These are phyloP conservation scores for Pseudogymnoascus sp. DNA, from an alignment of 2,329 filamentous ascomycete species.

Conservation along the genomic window DNA sequence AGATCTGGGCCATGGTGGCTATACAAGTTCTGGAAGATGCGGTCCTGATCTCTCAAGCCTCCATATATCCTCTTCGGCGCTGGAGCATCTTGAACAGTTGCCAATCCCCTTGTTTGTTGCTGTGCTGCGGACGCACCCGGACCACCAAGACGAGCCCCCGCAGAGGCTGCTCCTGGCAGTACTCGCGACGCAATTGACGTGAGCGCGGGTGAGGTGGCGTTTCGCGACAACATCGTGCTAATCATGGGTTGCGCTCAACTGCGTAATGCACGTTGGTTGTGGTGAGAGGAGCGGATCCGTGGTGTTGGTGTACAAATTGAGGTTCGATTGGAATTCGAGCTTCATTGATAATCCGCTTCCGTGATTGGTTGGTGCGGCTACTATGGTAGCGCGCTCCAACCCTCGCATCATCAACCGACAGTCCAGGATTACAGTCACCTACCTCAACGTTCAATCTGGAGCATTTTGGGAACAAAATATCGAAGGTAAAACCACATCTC, in stretches of 20 bases:
- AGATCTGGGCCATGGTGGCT: conserved; percentile 84
- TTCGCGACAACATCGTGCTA: conserved; percentile 31
- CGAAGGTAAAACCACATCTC: conserved; percentile 2
- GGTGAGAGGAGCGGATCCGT: neutral
- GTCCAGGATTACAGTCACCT: neutral
- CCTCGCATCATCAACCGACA: conserved; percentile 4
- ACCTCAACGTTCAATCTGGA: neutral
- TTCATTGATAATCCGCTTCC: conserved; percentile 9
- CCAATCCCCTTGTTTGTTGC: conserved; percentile 63
- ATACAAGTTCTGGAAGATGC: conserved; percentile 99
- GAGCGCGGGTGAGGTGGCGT: conserved; percentile 26
- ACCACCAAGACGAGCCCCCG: conserved; percentile 19
- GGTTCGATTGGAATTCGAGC: conserved; percentile 9
- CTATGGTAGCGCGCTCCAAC: neutral
- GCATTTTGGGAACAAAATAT: neutral
- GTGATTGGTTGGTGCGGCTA: conserved; percentile 9
- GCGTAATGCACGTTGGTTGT: conserved; percentile 11
- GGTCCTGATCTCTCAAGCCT: conserved; percentile 89
- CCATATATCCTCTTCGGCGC: conserved; percentile 69
- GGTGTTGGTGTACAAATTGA: conserved; percentile 9
- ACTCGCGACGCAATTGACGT: conserved; percentile 25
- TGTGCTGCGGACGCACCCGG: conserved; percentile 33
- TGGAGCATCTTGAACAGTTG: conserved; percentile 68
- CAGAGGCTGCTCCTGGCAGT: conserved; percentile 24
- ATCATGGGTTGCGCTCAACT: conserved; percentile 29